phyloP scores from a whole-genome alignment of 805 yeast genomes.

The Ogataea trehalophila region DNA sequence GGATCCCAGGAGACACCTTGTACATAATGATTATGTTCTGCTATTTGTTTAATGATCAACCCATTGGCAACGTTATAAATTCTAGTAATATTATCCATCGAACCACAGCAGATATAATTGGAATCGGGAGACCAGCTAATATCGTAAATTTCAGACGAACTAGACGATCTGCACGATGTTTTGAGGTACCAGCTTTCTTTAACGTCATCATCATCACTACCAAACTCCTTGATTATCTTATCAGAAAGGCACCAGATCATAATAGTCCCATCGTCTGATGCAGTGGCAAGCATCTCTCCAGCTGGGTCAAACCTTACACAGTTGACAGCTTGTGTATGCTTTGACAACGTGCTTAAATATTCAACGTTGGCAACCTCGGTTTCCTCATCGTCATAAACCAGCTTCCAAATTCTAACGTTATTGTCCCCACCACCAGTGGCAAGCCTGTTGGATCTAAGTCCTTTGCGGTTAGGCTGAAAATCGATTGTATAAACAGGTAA shows the following conservation, averaged over 20 bases:
- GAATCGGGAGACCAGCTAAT: slow-evolving; percentile 90
- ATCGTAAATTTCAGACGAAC: slow-evolving; percentile 78
- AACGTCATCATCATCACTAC: slow-evolving; percentile 49
- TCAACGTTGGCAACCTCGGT: slow-evolving; percentile 43
- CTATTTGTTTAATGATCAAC: slow-evolving; percentile 49
- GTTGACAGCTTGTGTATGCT: slow-evolving; percentile 94
- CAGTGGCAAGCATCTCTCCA: slow-evolving; percentile 75
- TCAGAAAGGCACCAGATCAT: slow-evolving; percentile 70
- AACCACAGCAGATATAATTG: slow-evolving; percentile 72
- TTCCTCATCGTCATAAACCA: slow-evolving; percentile 18
- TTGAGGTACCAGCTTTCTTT: slow-evolving; percentile 73
- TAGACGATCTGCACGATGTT: slow-evolving; percentile 45
- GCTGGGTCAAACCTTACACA: slow-evolving; percentile 73
- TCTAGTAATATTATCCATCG: slow-evolving; percentile 83
- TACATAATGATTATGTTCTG: slow-evolving; percentile 81
- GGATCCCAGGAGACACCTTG: slow-evolving; percentile 99
- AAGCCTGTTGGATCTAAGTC: slow-evolving; percentile 39
- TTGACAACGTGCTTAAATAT: slow-evolving; percentile 73
- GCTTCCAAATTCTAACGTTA: slow-evolving; percentile 56
- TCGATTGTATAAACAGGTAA: slow-evolving; percentile 68
- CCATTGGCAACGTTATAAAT: slow-evolving; percentile 60
- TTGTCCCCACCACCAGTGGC: slow-evolving; percentile 96
- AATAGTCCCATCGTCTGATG: slow-evolving; percentile 92
- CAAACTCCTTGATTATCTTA: slow-evolving; percentile 54
- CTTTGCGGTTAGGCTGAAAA: slow-evolving; percentile 44